Evolutionary conservation across 495 filamentous ascomycete genomes (phyloP), one percentile per base, ranked within the genome.

Genomic region (Haplographium delicatum): DNA sequence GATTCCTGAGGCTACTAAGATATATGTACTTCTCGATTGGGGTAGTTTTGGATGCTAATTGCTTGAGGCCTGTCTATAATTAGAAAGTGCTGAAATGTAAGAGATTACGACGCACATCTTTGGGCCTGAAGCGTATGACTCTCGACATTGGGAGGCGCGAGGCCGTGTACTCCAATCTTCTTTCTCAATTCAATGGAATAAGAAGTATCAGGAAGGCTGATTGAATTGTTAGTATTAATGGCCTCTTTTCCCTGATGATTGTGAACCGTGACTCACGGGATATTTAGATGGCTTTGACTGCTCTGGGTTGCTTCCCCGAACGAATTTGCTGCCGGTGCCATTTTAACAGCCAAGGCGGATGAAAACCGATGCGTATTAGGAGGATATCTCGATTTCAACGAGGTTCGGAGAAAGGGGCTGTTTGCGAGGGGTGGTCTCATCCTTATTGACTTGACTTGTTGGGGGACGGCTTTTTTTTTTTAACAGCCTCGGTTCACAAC

Each of bases 1-100:
- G 81, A 60, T 85, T 86, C 56, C 84, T 74, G 57, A 90, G 74
- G 38, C 81, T 78, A 56, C 79, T 83, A 50, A 90, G 72, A 61
- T 89, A 90, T 48, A 83, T 80, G 69, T 84, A 90, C 59, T 88
- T 88, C 57, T 89, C 86, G 59, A 90, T 87, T 13, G 74, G 65
- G 30, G 80, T 81, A 33, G 73, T 69, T 68, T 85, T 88, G 48
- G 78, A 69, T 40, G 73, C 71, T 58, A 90, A 72, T 55, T 88
- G 82, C 46, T 79, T 74, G 52, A 89, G 72, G 62, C 79, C 79
- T 83, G 59, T 6, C 25, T 15, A 7, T 16, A 35, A 57, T 53
- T 19, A 47, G 45, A n/a, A 19, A 49, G 18, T 13, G 34, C 38
- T 26, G 37, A 39, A 9, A 31, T 40, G 8, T 13, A 22, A 28